These are phyloP conservation scores for Xylaria acuta DNA, from an alignment of 495 filamentous ascomycete genomes.

Conservation along the genomic window DNA sequence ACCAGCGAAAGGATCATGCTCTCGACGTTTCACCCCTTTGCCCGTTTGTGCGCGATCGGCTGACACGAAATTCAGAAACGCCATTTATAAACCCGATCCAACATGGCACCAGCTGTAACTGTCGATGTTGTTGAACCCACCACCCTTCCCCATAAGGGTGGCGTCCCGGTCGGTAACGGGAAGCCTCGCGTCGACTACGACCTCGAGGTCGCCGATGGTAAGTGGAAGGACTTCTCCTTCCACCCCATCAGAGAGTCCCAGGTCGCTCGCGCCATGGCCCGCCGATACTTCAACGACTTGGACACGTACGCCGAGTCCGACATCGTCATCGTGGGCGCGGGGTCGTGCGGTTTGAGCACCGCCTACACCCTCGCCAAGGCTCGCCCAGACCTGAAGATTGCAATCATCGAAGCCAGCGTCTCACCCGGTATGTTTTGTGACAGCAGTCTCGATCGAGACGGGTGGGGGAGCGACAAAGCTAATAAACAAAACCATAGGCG, in stretches of 20 bases:
- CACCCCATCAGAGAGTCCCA: conserved; percentile 86
- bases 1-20: conserved; percentile 98
- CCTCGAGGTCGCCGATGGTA: conserved; percentile 64
- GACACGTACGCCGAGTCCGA: conserved; percentile 90
- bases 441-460: conserved; percentile 21
- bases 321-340: conserved; percentile 89
- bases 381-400: conserved; percentile 88
- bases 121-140: conserved; percentile 40
- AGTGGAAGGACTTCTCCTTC: conserved; percentile 83
- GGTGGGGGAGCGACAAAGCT: conserved; percentile 41
- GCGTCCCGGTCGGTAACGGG: conserved; percentile 46
- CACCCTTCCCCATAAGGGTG: conserved; percentile 42
- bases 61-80: conserved; percentile 46
- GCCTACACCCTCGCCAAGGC: conserved; percentile 84
- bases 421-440: conserved; percentile 70
- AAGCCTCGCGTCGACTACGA: conserved; percentile 6
- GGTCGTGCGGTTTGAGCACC: conserved; percentile 82
- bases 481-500: conserved; percentile 47
- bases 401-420: conserved; percentile 86
- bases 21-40: conserved; percentile 48
- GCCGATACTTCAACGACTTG: conserved; percentile 88
- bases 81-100: conserved; percentile 41
- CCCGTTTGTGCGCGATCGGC: conserved; percentile 29
- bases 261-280: conserved; percentile 90
- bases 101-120: conserved; percentile 78